Conservation (phyloP, 2,329 filamentous ascomycete species). For the Colletotrichum sp. region DNA sequence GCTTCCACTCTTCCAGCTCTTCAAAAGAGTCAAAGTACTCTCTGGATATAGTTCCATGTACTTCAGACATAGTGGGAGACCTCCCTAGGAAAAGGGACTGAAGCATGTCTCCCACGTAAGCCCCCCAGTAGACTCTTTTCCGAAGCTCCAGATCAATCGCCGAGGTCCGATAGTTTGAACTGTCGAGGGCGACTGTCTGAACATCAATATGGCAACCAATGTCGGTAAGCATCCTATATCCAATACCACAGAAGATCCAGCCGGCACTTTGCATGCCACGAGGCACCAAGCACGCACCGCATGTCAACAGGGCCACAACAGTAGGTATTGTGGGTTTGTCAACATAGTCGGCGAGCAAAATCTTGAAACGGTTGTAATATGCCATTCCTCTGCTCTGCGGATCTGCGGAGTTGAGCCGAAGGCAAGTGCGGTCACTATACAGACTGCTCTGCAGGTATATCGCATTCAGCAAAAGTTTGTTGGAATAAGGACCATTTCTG, state of each 20-base stretch:
- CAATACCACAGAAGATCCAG: not conserved
- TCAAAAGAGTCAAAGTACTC: not conserved
- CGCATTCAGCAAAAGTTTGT: constrained; percentile 42
- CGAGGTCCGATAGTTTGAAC: not conserved
- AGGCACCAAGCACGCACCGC: not conserved
- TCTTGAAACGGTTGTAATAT: constrained; percentile 42
- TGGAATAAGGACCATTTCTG: constrained; percentile 34
- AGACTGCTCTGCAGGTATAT: constrained; percentile 44
- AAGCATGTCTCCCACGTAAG: not conserved
- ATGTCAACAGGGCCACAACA: constrained; percentile 31
- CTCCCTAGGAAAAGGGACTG: not conserved
- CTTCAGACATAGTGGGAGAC: not conserved
- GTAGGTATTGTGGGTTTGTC: constrained; percentile 42
- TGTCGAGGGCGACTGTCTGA: not conserved
- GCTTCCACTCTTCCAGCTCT: not conserved
- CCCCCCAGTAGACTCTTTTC: not conserved
- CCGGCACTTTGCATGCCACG: not conserved
- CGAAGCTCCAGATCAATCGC: not conserved
- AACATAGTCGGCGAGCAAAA: constrained; percentile 37
- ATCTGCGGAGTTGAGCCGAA: constrained; percentile 36
- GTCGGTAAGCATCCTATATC: not conserved
- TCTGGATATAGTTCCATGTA: not conserved
- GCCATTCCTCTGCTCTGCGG: constrained; percentile 36
- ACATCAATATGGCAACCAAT: not conserved
- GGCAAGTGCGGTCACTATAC: constrained; percentile 40